Percentiles rank a stretch among this genome's conserved stretches.
phyloP scores from a whole-genome alignment of 495 filamentous ascomycete species.

The Penicillium antarcticum region DNA sequence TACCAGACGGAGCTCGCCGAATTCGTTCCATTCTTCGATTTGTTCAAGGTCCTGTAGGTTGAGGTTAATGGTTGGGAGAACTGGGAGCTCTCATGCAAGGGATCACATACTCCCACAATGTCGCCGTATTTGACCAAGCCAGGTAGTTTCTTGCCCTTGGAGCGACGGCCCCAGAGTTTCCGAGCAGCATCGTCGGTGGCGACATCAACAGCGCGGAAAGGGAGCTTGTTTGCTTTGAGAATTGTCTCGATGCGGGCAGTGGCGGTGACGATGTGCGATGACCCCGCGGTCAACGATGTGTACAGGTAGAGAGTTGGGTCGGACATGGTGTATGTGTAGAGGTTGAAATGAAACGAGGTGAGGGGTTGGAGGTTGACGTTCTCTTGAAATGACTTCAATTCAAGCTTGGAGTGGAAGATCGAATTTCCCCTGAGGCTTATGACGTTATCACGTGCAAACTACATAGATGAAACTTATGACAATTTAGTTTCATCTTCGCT shows the following conservation, averaged over 20 bases:
- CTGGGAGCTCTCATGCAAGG: not conserved
- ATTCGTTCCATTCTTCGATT: slow-evolving; percentile 99
- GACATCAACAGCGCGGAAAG: slow-evolving; percentile 87
- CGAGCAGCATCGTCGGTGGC: slow-evolving; percentile 89
- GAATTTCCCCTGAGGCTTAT: slow-evolving; percentile 9
- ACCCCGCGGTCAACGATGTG: slow-evolving; percentile 92
- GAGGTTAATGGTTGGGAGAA: slow-evolving; percentile 2
- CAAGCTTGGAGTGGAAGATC: slow-evolving; percentile 1
- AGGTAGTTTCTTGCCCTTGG: slow-evolving; percentile 77
- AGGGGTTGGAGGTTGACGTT: not conserved
- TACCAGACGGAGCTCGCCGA: slow-evolving; percentile 86
- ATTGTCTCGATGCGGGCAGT: slow-evolving; percentile 95
- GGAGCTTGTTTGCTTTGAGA: slow-evolving; percentile 89
- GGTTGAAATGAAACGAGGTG: not conserved
- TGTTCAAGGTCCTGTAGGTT: slow-evolving; percentile 75
- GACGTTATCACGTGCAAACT: slow-evolving; percentile 10
- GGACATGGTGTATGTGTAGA: slow-evolving; percentile 29
- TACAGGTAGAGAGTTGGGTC: slow-evolving; percentile 88
- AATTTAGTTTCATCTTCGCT: not conserved
- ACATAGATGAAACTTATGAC: not conserved
- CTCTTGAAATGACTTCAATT: not conserved
- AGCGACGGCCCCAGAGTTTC: slow-evolving; percentile 84
- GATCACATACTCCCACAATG: slow-evolving; percentile 73
- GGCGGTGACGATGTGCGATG: slow-evolving; percentile 95
- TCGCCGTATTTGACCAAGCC: slow-evolving; percentile 83